These are phyloP conservation scores for Cryptomeria japonica DNA, from an alignment of 75 land plant species.

Conservation along the genomic window DNA sequence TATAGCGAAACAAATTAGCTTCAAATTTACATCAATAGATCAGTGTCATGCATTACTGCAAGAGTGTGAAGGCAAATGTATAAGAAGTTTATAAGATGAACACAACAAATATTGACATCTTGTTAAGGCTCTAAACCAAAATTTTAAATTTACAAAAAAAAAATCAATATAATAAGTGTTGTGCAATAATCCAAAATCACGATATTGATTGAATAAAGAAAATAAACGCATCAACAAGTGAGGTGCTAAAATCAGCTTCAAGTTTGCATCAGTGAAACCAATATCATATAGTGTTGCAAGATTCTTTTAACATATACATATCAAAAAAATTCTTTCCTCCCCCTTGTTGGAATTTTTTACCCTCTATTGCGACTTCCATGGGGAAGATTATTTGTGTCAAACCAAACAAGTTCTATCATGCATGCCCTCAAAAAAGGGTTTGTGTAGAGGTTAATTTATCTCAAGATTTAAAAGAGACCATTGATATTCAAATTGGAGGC, in stretches of 20 bases:
- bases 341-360: no score
- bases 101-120: not conserved
- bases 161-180: not conserved
- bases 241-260: not conserved
- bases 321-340: not conserved
- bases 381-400: no score
- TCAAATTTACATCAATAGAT: not conserved
- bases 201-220: not conserved
- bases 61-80: conserved; percentile 79
- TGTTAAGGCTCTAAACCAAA: not conserved
- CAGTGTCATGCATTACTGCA: conserved; percentile 6
- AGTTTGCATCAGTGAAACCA: not conserved
- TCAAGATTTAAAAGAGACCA: no score
- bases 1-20: not conserved
- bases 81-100: conserved; percentile 83
- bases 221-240: conserved; percentile 3
- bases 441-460: no score
- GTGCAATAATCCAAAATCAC: not conserved
- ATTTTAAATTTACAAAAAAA: not conserved
- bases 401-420: no score
- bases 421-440: no score
- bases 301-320: not conserved
- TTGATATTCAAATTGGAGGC: no score
- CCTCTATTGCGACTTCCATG: no score
- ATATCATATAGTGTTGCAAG: not conserved